Evolutionary conservation across 2,329 filamentous ascomycete genomes (phyloP).

Genomic region (Hymenoscyphus fraxineus): DNA sequence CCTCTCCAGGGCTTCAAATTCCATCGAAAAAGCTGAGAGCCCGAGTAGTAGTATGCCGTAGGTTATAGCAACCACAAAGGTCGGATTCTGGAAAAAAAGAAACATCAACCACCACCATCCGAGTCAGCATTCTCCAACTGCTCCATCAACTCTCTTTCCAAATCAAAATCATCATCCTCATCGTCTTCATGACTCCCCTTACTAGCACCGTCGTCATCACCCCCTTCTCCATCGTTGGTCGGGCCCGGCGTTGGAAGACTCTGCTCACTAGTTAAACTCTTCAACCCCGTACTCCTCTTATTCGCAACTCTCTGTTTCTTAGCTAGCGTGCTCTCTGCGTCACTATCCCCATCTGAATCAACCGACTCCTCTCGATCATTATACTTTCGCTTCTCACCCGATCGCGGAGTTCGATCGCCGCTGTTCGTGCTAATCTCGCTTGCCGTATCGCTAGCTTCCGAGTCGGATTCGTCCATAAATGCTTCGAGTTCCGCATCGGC

Average conservation of each 20-base stretch:
- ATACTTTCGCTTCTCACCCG: constrained; percentile 33
- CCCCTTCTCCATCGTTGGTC: constrained; percentile 42
- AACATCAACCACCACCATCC: constrained; percentile 11
- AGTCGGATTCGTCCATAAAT: constrained; percentile 57
- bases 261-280: constrained; percentile 42
- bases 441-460: constrained; percentile 42
- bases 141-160: constrained; percentile 49
- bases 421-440: constrained; percentile 24
- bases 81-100: background rate
- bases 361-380: constrained; percentile 35
- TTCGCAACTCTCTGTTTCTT: constrained; percentile 51
- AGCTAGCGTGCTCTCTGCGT: constrained; percentile 44
- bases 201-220: constrained; percentile 32
- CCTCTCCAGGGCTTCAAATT: no score
- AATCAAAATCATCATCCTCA: constrained; percentile 43
- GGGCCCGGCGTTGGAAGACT: constrained; percentile 42
- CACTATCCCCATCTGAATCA: constrained; percentile 43
- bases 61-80: no score
- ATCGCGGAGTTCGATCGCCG: constrained; percentile 13
- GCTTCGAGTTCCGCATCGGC: constrained; percentile 72
- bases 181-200: constrained; percentile 35
- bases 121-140: constrained; percentile 42
- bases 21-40: no score
- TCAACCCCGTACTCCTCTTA: constrained; percentile 45
- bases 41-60: no score